Evolutionary conservation across 495 filamentous ascomycete species (phyloP), one percentile per base, ranked within the genome.

Genomic region (Neurospora cerealis): DNA sequence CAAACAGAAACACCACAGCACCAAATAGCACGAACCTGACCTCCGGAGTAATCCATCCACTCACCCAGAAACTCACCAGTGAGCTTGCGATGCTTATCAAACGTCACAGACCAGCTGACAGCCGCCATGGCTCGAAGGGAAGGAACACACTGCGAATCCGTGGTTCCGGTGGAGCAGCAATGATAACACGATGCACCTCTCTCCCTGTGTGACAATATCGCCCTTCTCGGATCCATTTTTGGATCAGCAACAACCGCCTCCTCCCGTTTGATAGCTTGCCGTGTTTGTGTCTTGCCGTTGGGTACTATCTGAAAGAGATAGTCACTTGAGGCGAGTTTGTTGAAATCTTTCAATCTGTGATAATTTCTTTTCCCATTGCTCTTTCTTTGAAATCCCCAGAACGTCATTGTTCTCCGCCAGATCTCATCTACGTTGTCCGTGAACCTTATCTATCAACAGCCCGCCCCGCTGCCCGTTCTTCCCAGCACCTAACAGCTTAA

Each of bases 181-280:
- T 66, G 54, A 60, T 66, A 66, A 66, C 28, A 66, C 54, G 32
- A 66, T 66, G 54, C 34, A 66, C 28, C 13, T 19, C 2, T 62
- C 13, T 62, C 54, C 24, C 54, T 34, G 28, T 4, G 54, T 19
- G 3, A 34, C 54, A 34, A 66, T 44, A 7, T 66, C 41, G 72
- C 72, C 72, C 42, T 73, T 73, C 21, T 73, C 72, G 72, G 72
- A 73, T 69, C 71, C 28, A 36, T 34, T 19, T 19, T 36, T 66
- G 15, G 28, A 34, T 10, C 54, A 34, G 24, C 54, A 66, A 34
- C 15, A 66, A 19, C 54, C 54, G 15, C 28, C 28, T 34, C 28
- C 54, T 66, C 54, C 54, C 28, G 54, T 34, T 34, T 34, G 71
- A 72, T 72, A 36, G 24, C 70, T 42, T 41, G 8, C 21, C n/a